Evolutionary conservation across 805 yeast species (phyloP).

Genomic region (Starmerella stigmatis): DNA sequence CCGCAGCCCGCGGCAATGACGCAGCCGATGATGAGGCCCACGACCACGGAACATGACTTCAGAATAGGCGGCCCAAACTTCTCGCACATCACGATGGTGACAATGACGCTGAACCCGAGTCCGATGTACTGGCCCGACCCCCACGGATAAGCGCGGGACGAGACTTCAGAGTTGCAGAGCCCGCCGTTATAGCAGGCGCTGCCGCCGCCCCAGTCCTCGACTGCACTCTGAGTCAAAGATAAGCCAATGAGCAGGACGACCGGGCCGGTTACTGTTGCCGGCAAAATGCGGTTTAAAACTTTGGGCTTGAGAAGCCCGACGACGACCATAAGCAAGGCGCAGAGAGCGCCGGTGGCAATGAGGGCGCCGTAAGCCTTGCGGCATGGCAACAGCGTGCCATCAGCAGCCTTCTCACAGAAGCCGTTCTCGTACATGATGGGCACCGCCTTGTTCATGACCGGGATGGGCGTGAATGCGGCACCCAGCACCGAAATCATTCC

Average conservation of each 20-base stretch:
- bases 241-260: slow-evolving; percentile 80
- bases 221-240: slow-evolving; percentile 56
- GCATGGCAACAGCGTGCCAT: slow-evolving; percentile 64
- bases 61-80: slow-evolving; percentile 88
- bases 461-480: slow-evolving; percentile 78
- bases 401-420: slow-evolving; percentile 49
- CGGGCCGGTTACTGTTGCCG: slow-evolving; percentile 88
- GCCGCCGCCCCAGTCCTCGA: slow-evolving; percentile 84
- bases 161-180: slow-evolving; percentile 38
- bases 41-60: slow-evolving; percentile 86
- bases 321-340: slow-evolving; percentile 63
- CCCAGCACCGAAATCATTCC: slow-evolving; percentile 87
- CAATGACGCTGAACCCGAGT: slow-evolving; percentile 71
- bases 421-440: slow-evolving; percentile 74
- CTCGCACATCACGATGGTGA: slow-evolving; percentile 64
- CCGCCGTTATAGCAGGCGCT: slow-evolving; percentile 37
- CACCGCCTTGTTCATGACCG: slow-evolving; percentile 63
- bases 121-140: slow-evolving; percentile 87
- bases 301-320: slow-evolving; percentile 71
- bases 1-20: slow-evolving; percentile 87
- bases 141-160: slow-evolving; percentile 55
- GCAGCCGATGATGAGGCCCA: slow-evolving; percentile 78
- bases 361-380: slow-evolving; percentile 87
- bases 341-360: slow-evolving; percentile 63
- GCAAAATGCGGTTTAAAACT: slow-evolving; percentile 60